phyloP scores from a whole-genome alignment of 306 rosid species.

The Cucumis melo region DNA sequence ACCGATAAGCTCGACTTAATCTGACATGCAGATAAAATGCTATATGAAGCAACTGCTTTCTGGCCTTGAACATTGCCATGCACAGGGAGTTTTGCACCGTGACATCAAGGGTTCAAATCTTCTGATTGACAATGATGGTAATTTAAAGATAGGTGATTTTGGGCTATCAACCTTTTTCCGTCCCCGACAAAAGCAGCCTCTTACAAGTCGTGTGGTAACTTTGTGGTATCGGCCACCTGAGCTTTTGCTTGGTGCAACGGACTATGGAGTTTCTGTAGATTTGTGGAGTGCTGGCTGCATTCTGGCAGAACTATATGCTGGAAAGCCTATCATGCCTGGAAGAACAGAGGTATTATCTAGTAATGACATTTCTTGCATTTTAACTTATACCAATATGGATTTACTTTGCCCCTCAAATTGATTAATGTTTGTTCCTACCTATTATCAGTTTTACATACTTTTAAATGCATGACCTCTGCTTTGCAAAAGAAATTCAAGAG shows the following conservation, averaged over 20 bases:
- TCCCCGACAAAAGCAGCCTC: conserved; percentile 40
- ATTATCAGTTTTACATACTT: not conserved
- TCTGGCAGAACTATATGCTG: conserved; percentile 68
- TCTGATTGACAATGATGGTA: conserved; percentile 48
- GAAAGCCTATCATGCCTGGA: conserved; percentile 84
- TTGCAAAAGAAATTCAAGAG: not conserved
- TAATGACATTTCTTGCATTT: conserved; percentile 6
- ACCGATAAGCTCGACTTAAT: not conserved
- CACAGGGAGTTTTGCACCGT: conserved; percentile 65
- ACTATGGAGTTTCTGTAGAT: conserved; percentile 63
- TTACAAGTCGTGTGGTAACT: conserved; percentile 86
- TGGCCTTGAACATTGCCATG: conserved; percentile 78
- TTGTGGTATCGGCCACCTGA: conserved; percentile 93
- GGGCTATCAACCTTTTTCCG: conserved; percentile 54
- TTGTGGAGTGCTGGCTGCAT: conserved; percentile 90
- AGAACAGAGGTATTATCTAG: conserved; percentile 63
- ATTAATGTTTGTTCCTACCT: not conserved
- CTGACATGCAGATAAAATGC: conserved; percentile 52
- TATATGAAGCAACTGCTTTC: conserved; percentile 62
- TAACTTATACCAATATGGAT: not conserved
- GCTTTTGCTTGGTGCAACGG: conserved; percentile 69
- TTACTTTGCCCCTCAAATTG: not conserved
- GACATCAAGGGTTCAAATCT: conserved; percentile 87
- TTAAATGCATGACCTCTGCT: not conserved
- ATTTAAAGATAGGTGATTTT: conserved; percentile 74